Percentiles rank a stretch among this genome's conserved stretches.
Conservation (phyloP, 768 basidiomycete species). For the Symmetrospora coprosmae region DNA sequence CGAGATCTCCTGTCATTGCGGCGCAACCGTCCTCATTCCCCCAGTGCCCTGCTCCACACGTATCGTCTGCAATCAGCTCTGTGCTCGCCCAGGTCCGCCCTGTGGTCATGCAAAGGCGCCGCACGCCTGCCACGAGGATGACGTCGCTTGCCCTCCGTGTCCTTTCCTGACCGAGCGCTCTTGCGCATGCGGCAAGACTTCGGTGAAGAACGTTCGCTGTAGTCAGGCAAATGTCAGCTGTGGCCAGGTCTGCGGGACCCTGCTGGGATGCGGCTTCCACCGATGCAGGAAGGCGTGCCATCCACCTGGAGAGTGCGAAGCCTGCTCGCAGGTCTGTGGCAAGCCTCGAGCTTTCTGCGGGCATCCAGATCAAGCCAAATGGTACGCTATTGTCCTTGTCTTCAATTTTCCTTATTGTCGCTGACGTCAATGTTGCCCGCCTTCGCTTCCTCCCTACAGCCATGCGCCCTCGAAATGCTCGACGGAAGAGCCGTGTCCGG, state of each 20-base stretch:
- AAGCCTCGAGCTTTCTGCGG: conserved; percentile 57
- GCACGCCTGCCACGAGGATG: conserved; percentile 71
- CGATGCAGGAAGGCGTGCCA: conserved; percentile 74
- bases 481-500: conserved; percentile 61
- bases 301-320: conserved; percentile 55
- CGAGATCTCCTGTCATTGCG: conserved; percentile 70
- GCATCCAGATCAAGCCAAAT: conserved; percentile 58
- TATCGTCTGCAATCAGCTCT: conserved; percentile 66
- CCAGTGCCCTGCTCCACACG: conserved; percentile 75
- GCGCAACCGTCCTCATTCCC: conserved; percentile 70
- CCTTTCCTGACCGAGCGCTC: conserved; percentile 59
- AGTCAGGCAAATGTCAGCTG: conserved; percentile 76
- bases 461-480: conserved; percentile 79
- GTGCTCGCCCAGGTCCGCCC: conserved; percentile 51
- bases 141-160: conserved; percentile 65
- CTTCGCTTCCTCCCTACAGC: conserved; percentile 48
- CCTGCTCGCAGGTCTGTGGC: conserved; percentile 62
- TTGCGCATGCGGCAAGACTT: conserved; percentile 72
- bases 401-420: too few species aligned
- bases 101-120: conserved; percentile 70
- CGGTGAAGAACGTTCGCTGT: conserved; percentile 64
- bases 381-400: too few species aligned
- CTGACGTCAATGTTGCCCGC: too few species aligned
- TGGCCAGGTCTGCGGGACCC: conserved; percentile 62
- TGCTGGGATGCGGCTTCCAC: conserved; percentile 76